Conservation (phyloP, 371 early-diverging fungal genomes). For the Circinella minor region DNA sequence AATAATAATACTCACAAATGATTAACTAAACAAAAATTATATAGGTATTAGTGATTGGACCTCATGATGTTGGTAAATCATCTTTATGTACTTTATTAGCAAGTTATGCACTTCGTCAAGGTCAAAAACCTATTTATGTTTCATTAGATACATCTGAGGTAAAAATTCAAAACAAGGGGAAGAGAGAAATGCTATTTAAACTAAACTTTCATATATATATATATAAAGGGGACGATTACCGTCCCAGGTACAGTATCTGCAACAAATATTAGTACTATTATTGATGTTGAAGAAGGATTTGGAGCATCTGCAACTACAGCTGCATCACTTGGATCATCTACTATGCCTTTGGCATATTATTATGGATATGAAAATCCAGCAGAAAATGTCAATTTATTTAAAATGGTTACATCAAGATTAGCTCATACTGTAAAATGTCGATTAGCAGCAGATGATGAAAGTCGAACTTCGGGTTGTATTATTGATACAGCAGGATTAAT, state of each 20-base stretch:
- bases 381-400: constrained; percentile 83
- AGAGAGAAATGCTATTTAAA: too few species aligned
- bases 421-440: constrained; percentile 71
- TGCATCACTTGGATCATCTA: constrained; percentile 67
- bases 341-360: constrained; percentile 87
- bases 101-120: constrained; percentile 84
- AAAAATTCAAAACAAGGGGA: constrained; percentile 1
- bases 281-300: constrained; percentile 90
- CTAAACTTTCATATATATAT: too few species aligned
- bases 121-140: constrained; percentile 79
- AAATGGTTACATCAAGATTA: constrained; percentile 61
- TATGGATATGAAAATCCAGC: constrained; percentile 83
- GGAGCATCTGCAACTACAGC: constrained; percentile 76
- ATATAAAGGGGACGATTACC: constrained; percentile 66
- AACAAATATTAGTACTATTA: constrained; percentile 69
- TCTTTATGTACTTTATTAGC: constrained; percentile 81
- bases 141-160: constrained; percentile 86
- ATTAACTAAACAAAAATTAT: background rate
- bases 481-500: constrained; percentile 72
- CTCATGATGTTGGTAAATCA: constrained; percentile 92
- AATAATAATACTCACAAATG: background rate
- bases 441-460: constrained; percentile 66
- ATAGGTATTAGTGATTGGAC: constrained; percentile 87
- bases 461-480: constrained; percentile 67
- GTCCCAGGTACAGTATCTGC: constrained; percentile 90